phyloP scores from a whole-genome alignment of 129 eudicot genomes.

The Saposhnikovia divaricata region DNA sequence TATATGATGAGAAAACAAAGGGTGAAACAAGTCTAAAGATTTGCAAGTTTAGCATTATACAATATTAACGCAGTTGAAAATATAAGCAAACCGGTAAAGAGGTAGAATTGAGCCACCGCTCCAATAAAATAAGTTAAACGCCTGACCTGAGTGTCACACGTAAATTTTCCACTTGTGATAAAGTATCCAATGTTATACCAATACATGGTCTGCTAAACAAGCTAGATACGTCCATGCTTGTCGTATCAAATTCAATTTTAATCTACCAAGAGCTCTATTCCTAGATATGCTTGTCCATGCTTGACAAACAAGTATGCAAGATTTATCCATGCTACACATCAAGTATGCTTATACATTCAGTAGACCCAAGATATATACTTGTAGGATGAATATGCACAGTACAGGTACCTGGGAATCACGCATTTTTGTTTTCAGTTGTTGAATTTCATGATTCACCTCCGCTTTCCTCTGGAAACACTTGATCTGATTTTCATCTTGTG shows the following conservation, averaged over 20 bases:
- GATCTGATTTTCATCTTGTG: constrained; percentile 84
- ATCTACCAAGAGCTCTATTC: constrained; percentile 6
- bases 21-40: background rate
- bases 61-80: background rate
- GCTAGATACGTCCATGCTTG: background rate
- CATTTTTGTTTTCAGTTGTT: constrained; percentile 85
- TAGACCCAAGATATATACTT: background rate
- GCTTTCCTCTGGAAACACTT: constrained; percentile 86
- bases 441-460: constrained; percentile 94
- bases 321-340: background rate
- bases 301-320: background rate
- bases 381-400: background rate
- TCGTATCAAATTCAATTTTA: background rate
- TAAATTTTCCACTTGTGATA: background rate
- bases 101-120: background rate
- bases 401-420: constrained; percentile 88
- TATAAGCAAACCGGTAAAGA: background rate
- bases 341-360: background rate
- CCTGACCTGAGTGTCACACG: background rate
- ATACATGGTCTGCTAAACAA: background rate
- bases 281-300: too few species aligned
- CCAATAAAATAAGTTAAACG: background rate
- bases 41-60: background rate
- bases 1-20: background rate
- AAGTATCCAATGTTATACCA: background rate